Conservation (phyloP, 2,329 filamentous ascomycete genomes). For the Teratosphaeria zuluensis region DNA sequence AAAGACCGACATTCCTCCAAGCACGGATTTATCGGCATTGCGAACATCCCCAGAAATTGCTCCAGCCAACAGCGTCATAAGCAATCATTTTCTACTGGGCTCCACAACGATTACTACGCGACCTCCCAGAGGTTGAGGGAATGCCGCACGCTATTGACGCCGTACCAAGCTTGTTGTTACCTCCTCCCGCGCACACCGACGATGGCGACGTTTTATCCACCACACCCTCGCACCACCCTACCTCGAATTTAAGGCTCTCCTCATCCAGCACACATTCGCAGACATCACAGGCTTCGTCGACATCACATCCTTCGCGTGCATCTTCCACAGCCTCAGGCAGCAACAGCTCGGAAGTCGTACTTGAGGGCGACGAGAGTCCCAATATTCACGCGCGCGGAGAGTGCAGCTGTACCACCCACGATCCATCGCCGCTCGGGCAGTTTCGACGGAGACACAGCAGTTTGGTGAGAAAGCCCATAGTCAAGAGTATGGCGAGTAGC, state of each 20-base stretch:
- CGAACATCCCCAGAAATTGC: not conserved
- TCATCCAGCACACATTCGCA: not conserved
- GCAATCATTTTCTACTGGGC: not conserved
- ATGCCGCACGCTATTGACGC: not conserved
- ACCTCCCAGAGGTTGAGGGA: not conserved
- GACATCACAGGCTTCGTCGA: not conserved
- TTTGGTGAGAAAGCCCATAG: conserved; percentile 16
- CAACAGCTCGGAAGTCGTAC: not conserved
- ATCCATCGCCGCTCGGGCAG: conserved; percentile 19
- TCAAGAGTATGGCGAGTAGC: conserved; percentile 19
- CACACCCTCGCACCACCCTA: not conserved
- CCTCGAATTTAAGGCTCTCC: not conserved
- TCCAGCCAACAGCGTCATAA: not conserved
- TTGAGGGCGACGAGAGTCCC: not conserved
- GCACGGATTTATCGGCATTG: not conserved
- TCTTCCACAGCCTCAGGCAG: not conserved
- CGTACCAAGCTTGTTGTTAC: not conserved
- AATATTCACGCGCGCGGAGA: conserved; percentile 19
- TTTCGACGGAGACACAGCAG: conserved; percentile 25
- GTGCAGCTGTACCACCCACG: conserved; percentile 21
- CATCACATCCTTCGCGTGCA: not conserved
- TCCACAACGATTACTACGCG: not conserved
- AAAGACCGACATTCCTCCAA: not conserved
- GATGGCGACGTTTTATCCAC: not conserved
- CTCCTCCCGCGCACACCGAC: not conserved